These are phyloP conservation scores for Phytophthora ohioensis DNA, from an alignment of 352 stramenopile species.

Conservation along the genomic window DNA sequence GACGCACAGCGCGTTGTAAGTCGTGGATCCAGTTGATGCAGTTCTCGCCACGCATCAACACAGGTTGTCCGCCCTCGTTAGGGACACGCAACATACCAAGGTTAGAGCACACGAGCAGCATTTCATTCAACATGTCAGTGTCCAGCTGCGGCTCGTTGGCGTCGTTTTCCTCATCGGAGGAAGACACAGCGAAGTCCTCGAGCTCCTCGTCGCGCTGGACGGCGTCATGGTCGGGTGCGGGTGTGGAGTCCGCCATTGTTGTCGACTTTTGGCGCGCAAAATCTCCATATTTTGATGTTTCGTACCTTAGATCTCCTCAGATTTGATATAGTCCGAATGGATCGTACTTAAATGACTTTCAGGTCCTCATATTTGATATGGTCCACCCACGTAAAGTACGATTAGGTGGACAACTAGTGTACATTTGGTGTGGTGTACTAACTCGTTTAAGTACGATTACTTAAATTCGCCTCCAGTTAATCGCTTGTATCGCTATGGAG, in stretches of 20 bases:
- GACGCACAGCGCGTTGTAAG: slow-evolving; percentile 81
- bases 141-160: slow-evolving; percentile 57
- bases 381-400: too few species aligned
- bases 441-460: slow-evolving; percentile 12
- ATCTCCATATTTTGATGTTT: too few species aligned
- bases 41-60: slow-evolving; percentile 87
- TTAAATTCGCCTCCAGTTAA: not conserved
- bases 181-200: slow-evolving; percentile 68
- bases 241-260: slow-evolving; percentile 9
- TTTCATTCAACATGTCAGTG: slow-evolving; percentile 86
- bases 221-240: not conserved
- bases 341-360: too few species aligned
- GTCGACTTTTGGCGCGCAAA: slow-evolving; percentile 4
- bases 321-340: too few species aligned
- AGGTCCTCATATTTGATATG: too few species aligned
- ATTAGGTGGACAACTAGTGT: not conserved
- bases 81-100: slow-evolving; percentile 80
- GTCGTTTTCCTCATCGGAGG: slow-evolving; percentile 51
- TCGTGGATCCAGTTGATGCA: slow-evolving; percentile 89
- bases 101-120: slow-evolving; percentile 91
- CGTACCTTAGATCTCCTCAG: too few species aligned
- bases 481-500: slow-evolving; percentile 6
- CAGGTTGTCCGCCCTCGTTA: slow-evolving; percentile 57
- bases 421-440: not conserved
- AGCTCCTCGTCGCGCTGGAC: slow-evolving; percentile 42